Conservation (phyloP, 768 basidiomycete species). For the Leccinellum rugosiceps region DNA sequence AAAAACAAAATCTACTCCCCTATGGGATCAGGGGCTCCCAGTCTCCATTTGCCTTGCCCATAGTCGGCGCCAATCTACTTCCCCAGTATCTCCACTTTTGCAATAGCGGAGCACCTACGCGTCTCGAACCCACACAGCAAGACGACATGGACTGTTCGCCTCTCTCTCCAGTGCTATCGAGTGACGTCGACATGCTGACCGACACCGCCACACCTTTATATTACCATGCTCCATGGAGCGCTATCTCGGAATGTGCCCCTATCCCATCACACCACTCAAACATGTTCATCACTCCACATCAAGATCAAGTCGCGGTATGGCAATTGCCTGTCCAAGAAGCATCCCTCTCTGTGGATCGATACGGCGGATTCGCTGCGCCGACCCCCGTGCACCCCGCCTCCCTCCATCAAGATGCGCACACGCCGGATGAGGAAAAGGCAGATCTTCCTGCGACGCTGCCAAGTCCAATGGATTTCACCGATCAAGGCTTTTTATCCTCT, state of each 20-base stretch:
- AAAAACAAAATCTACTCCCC: not conserved
- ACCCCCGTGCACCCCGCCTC: not conserved
- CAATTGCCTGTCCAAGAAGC: not conserved
- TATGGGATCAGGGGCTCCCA: not conserved
- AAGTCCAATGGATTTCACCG: not conserved
- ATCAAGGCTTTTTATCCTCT: not conserved
- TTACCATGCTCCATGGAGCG: conserved; percentile 1
- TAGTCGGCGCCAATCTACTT: not conserved
- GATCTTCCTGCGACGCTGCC: not conserved
- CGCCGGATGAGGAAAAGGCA: not conserved
- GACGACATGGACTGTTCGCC: conserved; percentile 16
- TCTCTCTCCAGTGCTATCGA: not conserved
- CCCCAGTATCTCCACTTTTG: not conserved
- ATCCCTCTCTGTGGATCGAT: not conserved
- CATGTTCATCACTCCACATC: not conserved
- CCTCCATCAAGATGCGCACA: not conserved
- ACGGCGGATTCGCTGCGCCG: not conserved
- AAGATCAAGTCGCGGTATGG: not conserved
- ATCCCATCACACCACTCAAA: not conserved
- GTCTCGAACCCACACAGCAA: not conserved
- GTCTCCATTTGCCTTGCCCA: not conserved
- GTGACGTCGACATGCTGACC: conserved; percentile 14
- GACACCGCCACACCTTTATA: not conserved
- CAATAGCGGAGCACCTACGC: not conserved
- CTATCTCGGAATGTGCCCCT: not conserved